Evolutionary conservation across 2,329 filamentous ascomycete species (phyloP).

Genomic region (Nakataea oryzae): DNA sequence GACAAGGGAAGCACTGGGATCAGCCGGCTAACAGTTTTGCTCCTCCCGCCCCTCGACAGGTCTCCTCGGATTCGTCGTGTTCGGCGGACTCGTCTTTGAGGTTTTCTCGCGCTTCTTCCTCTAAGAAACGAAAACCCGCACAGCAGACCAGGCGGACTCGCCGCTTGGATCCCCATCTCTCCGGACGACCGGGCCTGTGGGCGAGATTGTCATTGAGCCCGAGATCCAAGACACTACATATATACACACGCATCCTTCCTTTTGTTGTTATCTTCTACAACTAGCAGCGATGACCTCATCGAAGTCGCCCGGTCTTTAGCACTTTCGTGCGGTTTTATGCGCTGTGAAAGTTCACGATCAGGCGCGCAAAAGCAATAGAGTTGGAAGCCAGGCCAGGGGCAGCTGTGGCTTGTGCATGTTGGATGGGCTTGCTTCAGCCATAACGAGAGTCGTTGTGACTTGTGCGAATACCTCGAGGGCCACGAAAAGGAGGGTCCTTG

Average conservation of each 20-base stretch:
- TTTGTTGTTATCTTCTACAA: background rate
- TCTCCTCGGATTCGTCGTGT: slow-evolving; percentile 49
- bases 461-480: background rate
- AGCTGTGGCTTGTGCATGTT: background rate
- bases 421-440: background rate
- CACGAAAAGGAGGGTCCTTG: background rate
- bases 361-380: background rate
- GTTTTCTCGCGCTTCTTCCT: slow-evolving; percentile 39
- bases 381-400: background rate
- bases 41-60: slow-evolving; percentile 19
- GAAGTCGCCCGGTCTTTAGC: too few species aligned
- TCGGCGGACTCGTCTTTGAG: slow-evolving; percentile 51
- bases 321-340: background rate
- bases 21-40: background rate
- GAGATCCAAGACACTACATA: background rate
- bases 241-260: background rate
- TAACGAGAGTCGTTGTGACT: background rate
- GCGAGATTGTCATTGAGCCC: too few species aligned
- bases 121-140: slow-evolving; percentile 1
- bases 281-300: too few species aligned
- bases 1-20: too few species aligned
- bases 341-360: background rate
- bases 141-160: background rate
- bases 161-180: background rate
- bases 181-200: too few species aligned